A percentile compares a stretch with the other conserved stretches of the same genome.
Conservation (phyloP, 441 rosid genomes). For the Francoa sonchifolia region DNA sequence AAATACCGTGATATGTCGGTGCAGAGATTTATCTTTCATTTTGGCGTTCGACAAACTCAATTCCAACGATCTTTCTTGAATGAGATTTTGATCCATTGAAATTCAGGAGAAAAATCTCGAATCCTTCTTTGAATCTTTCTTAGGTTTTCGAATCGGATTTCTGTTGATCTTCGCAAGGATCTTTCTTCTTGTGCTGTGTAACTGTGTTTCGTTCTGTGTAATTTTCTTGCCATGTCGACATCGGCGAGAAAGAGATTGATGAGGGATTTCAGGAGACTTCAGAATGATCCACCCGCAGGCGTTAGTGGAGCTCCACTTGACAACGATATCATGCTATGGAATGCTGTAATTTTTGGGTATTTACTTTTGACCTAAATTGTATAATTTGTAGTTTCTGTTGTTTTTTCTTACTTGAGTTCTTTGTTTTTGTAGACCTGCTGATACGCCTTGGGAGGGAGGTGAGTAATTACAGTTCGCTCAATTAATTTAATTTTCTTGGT, state of each 20-base stretch:
- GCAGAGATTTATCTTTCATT: too few species aligned
- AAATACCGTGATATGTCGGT: too few species aligned
- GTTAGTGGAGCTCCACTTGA: conserved; percentile 60
- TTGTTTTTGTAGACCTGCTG: conserved; percentile 34
- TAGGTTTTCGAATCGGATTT: conserved; percentile 3
- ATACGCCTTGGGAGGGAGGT: conserved; percentile 66
- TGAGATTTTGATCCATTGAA: too few species aligned
- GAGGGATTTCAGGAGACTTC: conserved; percentile 67
- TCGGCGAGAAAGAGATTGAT: conserved; percentile 61
- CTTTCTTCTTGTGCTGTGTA: neutral
- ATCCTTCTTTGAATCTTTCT: neutral
- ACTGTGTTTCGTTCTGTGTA: neutral
- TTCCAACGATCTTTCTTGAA: neutral
- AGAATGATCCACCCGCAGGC: conserved; percentile 61
- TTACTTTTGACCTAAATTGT: neutral
- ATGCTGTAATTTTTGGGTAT: conserved; percentile 60
- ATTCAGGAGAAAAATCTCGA: too few species aligned
- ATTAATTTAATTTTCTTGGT: neutral
- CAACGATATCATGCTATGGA: conserved; percentile 58
- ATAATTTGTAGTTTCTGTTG: neutral
- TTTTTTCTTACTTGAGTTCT: conserved; percentile 1
- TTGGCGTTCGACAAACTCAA: neutral
- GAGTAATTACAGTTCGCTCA: neutral
- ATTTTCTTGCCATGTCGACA: conserved; percentile 27
- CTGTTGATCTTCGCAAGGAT: conserved; percentile 1